Percentiles rank a stretch among this genome's conserved stretches.
Conservation (phyloP, 306 rosid genomes). For the Lithocarpus polystachyus region DNA sequence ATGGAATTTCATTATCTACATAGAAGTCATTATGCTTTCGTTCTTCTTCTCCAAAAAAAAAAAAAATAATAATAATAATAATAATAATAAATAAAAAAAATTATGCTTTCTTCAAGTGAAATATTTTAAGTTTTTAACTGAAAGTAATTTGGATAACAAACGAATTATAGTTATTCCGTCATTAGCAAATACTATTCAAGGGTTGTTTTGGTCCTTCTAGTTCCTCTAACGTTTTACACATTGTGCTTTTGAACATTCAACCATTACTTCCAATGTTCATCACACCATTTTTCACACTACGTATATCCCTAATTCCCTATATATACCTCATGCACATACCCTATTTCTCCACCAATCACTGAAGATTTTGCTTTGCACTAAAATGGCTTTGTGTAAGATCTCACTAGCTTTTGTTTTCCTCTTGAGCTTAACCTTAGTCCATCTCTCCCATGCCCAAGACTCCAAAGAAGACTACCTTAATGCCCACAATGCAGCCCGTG, state of each 20-base stretch:
- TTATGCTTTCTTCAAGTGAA: no score
- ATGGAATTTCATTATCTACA: no score
- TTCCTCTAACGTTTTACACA: not conserved
- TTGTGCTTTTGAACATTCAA: not conserved
- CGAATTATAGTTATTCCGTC: no score
- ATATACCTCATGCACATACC: not conserved
- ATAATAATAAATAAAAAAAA: no score
- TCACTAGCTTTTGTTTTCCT: not conserved
- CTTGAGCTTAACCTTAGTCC: not conserved
- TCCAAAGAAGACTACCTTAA: no score
- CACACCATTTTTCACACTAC: not conserved
- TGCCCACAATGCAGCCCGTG: constrained; percentile 11
- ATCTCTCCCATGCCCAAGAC: constrained; percentile 14
- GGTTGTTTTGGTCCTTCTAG: not conserved
- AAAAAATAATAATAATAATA: no score
- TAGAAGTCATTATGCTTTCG: no score
- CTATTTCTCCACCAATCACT: not conserved
- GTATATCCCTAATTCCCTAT: not conserved
- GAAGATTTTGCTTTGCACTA: not conserved
- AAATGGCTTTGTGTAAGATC: not conserved
- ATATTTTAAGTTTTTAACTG: no score
- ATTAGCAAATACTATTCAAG: no score
- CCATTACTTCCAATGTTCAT: not conserved
- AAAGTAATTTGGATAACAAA: no score
- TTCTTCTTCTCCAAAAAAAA: no score